A percentile compares a stretch with the other conserved stretches of the same genome.
These are phyloP conservation scores for Herpetomonas tarakana DNA, from an alignment of 208 protist species.

Conservation along the genomic window DNA sequence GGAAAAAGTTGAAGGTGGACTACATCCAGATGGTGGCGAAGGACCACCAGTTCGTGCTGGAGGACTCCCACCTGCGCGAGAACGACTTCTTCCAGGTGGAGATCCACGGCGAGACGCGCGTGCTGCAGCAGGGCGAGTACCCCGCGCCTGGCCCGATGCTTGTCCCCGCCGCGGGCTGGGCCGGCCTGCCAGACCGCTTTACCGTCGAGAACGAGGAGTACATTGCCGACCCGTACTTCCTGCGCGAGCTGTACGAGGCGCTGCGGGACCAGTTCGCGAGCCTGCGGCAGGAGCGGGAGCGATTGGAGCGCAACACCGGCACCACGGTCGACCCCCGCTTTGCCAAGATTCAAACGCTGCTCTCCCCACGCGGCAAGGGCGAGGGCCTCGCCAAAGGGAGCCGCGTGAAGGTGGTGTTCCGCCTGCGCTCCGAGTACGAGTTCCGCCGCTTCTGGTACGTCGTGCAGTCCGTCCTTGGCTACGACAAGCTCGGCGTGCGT, in stretches of 20 bases:
- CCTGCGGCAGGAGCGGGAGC: conserved; percentile 44
- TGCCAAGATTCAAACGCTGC: conserved; percentile 39
- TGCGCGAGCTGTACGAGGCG: conserved; percentile 60
- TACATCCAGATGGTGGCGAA: conserved; percentile 34
- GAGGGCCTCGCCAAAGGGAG: conserved; percentile 18
- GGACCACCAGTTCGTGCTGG: conserved; percentile 42
- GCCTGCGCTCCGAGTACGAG: conserved; percentile 60
- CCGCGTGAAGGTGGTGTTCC: conserved; percentile 33
- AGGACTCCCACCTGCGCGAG: conserved; percentile 52
- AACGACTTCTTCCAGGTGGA: conserved; percentile 57
- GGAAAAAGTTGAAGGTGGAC: conserved; percentile 73
- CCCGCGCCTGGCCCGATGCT: conserved; percentile 45
- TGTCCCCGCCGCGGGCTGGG: conserved; percentile 23
- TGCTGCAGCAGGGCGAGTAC: conserved; percentile 29
- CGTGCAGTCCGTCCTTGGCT: conserved; percentile 61
- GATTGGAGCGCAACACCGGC: conserved; percentile 5
- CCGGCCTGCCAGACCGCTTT: conserved; percentile 25
- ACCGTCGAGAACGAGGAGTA: conserved; percentile 40
- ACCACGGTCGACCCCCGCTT: conserved; percentile 1
- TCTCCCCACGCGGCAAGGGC: conserved; percentile 39
- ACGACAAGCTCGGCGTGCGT: conserved; percentile 54
- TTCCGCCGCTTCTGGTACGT: conserved; percentile 59
- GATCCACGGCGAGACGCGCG: conserved; percentile 44
- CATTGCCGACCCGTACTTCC: conserved; percentile 48
- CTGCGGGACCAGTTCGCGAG: conserved; percentile 60